Evolutionary conservation across 345 rosid species (phyloP), one percentile per base, ranked within the genome.

Genomic region (Populus simonii): DNA sequence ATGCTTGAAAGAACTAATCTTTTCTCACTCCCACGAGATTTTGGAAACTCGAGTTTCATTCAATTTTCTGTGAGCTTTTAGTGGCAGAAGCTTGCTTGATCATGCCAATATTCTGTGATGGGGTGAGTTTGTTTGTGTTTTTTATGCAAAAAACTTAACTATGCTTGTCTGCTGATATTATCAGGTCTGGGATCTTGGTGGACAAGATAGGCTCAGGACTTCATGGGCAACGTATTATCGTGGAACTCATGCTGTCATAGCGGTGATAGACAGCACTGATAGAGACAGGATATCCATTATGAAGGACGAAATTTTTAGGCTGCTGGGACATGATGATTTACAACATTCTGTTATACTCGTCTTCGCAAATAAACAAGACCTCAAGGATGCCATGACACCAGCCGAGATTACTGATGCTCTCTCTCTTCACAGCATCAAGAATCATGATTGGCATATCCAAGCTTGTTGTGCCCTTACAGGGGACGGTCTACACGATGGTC

Each of bases 401-500:
- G 92, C 96, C 29, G 96, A 93, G 82, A 92, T 92, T 69, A 90
- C 98, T 0, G 96, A 93, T 74, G 91, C 93, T 27, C 94, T 93
- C 38, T 91, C 94, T 25, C 99, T 95, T 73, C 99, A 92, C 76
- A 88, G 90, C 85, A 95, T 95, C 81, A 93, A 91, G 89, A 95
- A 87, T 79, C 97, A 95, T 73, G 97, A 95, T 75, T 96, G 99
- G 99, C 98, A 96, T 83, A 93, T 95, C 69, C 97, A 93, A 90
- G 90, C 98, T 73, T 92, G 97, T 51, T 88, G 93, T 82, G 96
- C 96, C 15, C 88, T 93, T 65, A 93, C 96, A 12, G 98, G 97
- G 25, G 97, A 96, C 29, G 99, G 96, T 74, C 84, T 91, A 66
- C 87, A 87, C 22, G 97, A 96, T 78, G 97, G 94, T 70, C 89